Evolutionary conservation across 2,329 filamentous ascomycete genomes (phyloP), one percentile per base, ranked within the genome.

Genomic region (Pyrenochaeta sp.): DNA sequence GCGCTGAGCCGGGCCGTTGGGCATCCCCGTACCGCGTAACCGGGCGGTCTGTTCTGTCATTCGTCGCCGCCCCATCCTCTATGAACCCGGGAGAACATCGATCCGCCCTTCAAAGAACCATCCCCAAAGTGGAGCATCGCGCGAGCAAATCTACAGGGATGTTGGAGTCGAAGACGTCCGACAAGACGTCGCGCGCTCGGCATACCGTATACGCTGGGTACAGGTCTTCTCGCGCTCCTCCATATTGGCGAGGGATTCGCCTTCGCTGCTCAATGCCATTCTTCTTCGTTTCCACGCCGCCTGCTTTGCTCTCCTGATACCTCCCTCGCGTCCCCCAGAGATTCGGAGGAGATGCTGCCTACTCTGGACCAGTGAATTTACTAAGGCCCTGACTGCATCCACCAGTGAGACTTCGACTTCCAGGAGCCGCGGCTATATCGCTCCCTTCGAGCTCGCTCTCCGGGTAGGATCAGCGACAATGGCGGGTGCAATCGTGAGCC

Each of bases 401-500:
- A 10, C 9, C 28, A 10, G 27, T 5, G 44, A 22, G 24, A 37
- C 10, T 40, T 48, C 42, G 28, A 42, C n/a, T 8, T 22, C 30
- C 3, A 37, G 12, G 50, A 30, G 22, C 19, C 28, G 40, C 49
- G 57, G 28, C 40, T 40, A 27, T 13, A 45, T 36, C 42, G 22
- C 1, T 43, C 13, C n/a, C 44, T n/a, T 48, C 37, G 36, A 60
- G 52, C 61, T 39, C 56, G 60, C 65, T 56, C 66, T 45, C n/a
- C 40, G 64, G 56, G 64, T 56, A 52, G 44, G 52, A 28, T n/a
- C 37, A 13, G 47, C 57, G 44, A 62, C 39, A 42, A 73, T 73
- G 68, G 69, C 64, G 30, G 65, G 67, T 56, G 66, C 65, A 48
- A 79, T 85, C 62, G 60, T 79, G 25, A 76, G 79, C 42, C 85